A percentile compares a stretch with the other conserved stretches of the same genome.
Conservation (phyloP, 2,329 filamentous ascomycete species). For the Colletotrichum gloeosporioides region DNA sequence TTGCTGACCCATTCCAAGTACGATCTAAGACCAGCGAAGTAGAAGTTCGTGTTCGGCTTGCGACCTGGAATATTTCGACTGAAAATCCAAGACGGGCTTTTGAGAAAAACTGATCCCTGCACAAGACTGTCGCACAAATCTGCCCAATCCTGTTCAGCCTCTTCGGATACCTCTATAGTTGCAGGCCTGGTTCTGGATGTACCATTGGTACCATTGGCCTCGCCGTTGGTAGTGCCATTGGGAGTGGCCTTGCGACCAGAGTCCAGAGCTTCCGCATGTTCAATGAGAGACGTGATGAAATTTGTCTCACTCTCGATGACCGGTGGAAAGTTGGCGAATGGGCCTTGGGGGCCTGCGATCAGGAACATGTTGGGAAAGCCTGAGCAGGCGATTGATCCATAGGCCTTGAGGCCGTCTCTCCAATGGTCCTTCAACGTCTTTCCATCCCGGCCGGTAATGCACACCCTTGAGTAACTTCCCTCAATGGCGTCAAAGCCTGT, state of each 20-base stretch:
- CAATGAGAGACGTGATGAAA: neutral
- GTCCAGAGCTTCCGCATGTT: neutral
- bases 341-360: neutral
- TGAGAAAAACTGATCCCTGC: neutral
- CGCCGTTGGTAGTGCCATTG: neutral
- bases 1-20: neutral
- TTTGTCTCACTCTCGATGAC: neutral
- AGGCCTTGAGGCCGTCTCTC: neutral
- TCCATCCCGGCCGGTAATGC: neutral
- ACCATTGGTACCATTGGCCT: neutral
- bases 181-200: neutral
- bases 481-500: neutral
- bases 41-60: neutral
- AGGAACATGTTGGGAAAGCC: neutral
- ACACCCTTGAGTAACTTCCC: neutral
- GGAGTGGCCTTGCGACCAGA: fast-evolving
- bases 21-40: neutral
- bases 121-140: neutral
- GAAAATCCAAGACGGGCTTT: neutral
- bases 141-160: neutral
- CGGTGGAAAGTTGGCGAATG: neutral
- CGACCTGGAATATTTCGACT: neutral
- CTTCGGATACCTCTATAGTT: neutral
- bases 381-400: neutral
- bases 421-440: neutral